Base-by-base conservation (phyloP, 2,329 filamentous ascomycete genomes). In the Endothia cerciana region DNA sequence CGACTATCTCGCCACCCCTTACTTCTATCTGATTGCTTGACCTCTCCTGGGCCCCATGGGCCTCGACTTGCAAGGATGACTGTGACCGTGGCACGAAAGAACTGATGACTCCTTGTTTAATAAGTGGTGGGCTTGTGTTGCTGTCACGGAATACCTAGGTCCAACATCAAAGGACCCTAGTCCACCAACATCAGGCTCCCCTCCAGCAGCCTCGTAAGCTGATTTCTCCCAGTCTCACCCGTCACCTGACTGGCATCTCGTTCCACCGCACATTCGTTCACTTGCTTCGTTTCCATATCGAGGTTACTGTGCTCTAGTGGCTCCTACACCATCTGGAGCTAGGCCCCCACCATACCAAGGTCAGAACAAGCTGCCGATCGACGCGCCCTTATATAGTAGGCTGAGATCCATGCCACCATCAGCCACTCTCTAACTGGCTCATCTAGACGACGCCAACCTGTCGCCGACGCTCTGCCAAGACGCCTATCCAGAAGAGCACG, bases 151-250 rank as follows among this genome's bases (percentile, higher is more conserved):
- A 49, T 19, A 33, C 19, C 30, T n/a, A 22, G 33, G n/a, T 22
- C 51, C 11, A 45, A 61, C 59, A 61, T 47, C 33, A 40, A 38
- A 51, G 28, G 59, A 53, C 33, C 11, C 36, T 36, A 19, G 7
- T n/a, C 15, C 15, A 30, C 8, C 19, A 17, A 15, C 22, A 55
- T 7, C 47, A 55, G 19, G 36, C 22, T 7, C 10, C 25, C 45
- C 30, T 61, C 13, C 43, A 13, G 5, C 10, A 10, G 43, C 22
- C 45, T 19, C 43, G 17, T 8, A 15, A 13, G 43, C 58, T 49
- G 19, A 22, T 22, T 40, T 10, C 60, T 30, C 7, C 38, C 19
- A 22, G 41, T 36, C n/a, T 45, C 40, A 28, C 60, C 25, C 33
- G 47, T 53, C 45, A 28, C 22, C 6, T 38, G 10, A 30, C 36